Evolutionary conservation across 2,329 filamentous ascomycete genomes (phyloP).

Genomic region (Colletotrichum tabaci): DNA sequence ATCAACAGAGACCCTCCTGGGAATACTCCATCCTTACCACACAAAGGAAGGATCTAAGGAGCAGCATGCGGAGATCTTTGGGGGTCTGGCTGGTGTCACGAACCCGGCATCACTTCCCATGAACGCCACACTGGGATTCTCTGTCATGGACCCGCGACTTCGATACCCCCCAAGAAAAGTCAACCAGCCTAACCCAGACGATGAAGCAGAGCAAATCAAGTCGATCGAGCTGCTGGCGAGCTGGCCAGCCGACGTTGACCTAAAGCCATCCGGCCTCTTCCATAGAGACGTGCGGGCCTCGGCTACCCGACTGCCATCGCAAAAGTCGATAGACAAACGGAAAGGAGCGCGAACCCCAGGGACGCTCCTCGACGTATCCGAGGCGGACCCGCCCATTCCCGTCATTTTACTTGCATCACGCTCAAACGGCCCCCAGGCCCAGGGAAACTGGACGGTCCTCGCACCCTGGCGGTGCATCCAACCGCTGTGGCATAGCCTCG

Average conservation of each 20-base stretch:
- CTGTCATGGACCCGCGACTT: constrained; percentile 84
- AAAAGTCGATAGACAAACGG: constrained; percentile 86
- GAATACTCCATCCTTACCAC: constrained; percentile 72
- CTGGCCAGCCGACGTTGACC: constrained; percentile 75
- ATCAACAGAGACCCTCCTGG: constrained; percentile 83
- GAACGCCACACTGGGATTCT: constrained; percentile 80
- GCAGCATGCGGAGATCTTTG: constrained; percentile 64
- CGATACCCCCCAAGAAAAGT: constrained; percentile 78
- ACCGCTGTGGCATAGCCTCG: constrained; percentile 87
- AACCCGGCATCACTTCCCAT: constrained; percentile 79
- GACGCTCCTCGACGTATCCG: constrained; percentile 67
- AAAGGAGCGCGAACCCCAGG: constrained; percentile 77
- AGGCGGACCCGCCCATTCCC: constrained; percentile 83
- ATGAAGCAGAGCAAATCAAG: constrained; percentile 52
- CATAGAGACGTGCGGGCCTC: constrained; percentile 75
- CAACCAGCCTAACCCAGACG: constrained; percentile 55
- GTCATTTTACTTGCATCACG: constrained; percentile 78
- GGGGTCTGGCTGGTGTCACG: constrained; percentile 69
- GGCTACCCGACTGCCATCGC: constrained; percentile 78
- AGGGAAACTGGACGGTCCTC: constrained; percentile 85
- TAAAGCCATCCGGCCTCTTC: constrained; percentile 73
- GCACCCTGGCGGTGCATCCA: constrained; percentile 92
- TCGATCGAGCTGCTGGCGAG: constrained; percentile 74
- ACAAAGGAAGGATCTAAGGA: constrained; percentile 52
- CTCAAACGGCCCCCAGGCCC: constrained; percentile 62